Conservation (phyloP, 768 basidiomycete species). For the Dacryopinax primogenitus region DNA sequence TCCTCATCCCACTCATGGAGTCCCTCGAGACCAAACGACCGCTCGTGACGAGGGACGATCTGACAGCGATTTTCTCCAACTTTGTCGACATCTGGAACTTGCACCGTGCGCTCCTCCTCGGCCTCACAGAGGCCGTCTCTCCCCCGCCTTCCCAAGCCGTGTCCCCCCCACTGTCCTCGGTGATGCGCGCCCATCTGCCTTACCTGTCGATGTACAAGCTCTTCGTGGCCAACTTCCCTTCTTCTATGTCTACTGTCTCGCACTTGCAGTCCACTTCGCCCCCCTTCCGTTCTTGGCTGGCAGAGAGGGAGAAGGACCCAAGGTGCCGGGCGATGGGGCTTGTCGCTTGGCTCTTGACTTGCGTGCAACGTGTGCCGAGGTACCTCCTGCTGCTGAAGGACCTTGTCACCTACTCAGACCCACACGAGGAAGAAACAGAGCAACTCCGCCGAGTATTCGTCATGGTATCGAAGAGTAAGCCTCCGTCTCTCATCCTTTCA, state of each 20-base stretch:
- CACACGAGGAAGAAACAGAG: slow-evolving; percentile 52
- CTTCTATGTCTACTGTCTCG: slow-evolving; percentile 46
- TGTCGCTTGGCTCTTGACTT: slow-evolving; percentile 72
- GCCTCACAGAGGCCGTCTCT: slow-evolving; percentile 39
- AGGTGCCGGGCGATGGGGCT: slow-evolving; percentile 62
- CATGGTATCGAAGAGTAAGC: slow-evolving; percentile 62
- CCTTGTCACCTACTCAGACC: slow-evolving; percentile 51
- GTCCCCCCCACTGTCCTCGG: slow-evolving; percentile 18
- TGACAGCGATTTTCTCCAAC: slow-evolving; percentile 71
- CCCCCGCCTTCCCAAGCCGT: slow-evolving; percentile 8
- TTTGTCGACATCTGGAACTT: slow-evolving; percentile 88
- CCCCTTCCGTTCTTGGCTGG: slow-evolving; percentile 51
- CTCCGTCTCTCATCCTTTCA: background rate
- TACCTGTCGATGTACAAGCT: slow-evolving; percentile 79
- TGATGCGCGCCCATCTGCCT: slow-evolving; percentile 70
- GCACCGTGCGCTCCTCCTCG: slow-evolving; percentile 58
- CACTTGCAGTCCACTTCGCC: slow-evolving; percentile 40
- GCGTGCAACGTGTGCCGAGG: slow-evolving; percentile 78
- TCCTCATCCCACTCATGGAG: slow-evolving; percentile 63
- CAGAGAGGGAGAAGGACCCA: slow-evolving; percentile 51
- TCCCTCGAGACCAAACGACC: slow-evolving; percentile 55
- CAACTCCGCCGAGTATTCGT: slow-evolving; percentile 47
- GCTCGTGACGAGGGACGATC: slow-evolving; percentile 51
- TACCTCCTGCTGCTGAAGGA: slow-evolving; percentile 77
- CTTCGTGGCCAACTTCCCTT: slow-evolving; percentile 66